phyloP scores from a whole-genome alignment of 2,329 filamentous ascomycete genomes.

The Aspergillus sp. region DNA sequence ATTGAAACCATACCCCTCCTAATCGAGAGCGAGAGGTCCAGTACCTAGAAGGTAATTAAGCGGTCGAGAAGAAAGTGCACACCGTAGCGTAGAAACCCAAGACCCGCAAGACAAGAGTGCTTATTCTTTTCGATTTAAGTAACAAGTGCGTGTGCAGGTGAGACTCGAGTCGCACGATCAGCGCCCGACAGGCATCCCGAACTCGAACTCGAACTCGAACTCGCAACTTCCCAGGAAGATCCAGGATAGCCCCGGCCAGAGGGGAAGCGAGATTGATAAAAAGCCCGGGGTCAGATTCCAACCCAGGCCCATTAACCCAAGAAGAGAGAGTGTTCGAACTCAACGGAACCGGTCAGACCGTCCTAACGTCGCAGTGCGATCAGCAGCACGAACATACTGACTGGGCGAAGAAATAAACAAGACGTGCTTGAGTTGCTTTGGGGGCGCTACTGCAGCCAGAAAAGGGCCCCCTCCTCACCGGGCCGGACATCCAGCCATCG shows the following conservation, averaged over 20 bases:
- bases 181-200: constrained; percentile 14
- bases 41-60: not conserved
- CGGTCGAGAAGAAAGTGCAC: constrained; percentile 2
- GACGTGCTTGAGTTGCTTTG: constrained; percentile 3
- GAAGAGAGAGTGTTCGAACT: not conserved
- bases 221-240: not conserved
- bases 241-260: constrained; percentile 1
- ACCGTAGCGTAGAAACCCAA: not conserved
- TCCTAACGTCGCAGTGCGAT: not conserved
- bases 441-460: constrained; percentile 8
- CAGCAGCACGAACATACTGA: constrained; percentile 9
- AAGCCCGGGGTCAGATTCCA: not conserved
- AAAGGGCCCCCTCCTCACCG: constrained; percentile 11
- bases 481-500: constrained; percentile 10
- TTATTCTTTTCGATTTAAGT: not conserved
- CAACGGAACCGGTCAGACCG: constrained; percentile 2
- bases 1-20: constrained; percentile 16
- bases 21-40: not conserved
- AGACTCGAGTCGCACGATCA: constrained; percentile 9
- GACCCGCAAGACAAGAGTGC: not conserved
- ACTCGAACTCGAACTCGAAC: not conserved
- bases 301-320: not conserved
- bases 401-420: constrained; percentile 11
- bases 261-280: constrained; percentile 12
- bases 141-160: not conserved